A percentile compares a stretch with the other conserved stretches of the same genome.
These are phyloP conservation scores for Elsinoe australis DNA, from an alignment of 2,329 filamentous ascomycete genomes.

Conservation along the genomic window DNA sequence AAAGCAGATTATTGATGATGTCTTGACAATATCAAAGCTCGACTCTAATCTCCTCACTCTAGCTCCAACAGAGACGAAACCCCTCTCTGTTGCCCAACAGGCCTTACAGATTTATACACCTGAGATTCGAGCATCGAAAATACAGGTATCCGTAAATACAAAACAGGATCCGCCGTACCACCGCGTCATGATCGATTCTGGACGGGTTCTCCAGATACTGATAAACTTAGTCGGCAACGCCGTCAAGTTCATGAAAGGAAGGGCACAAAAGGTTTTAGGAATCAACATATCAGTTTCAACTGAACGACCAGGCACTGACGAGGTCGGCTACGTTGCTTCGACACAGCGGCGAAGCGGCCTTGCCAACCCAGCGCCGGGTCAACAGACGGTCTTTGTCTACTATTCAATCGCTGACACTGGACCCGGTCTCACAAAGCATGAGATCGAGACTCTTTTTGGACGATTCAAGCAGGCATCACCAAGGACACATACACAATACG, in stretches of 20 bases:
- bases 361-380: not conserved
- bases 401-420: constrained; percentile 29
- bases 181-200: constrained; percentile 24
- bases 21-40: constrained; percentile 40
- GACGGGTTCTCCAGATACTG: constrained; percentile 24
- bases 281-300: constrained; percentile 2
- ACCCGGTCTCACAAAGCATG: constrained; percentile 32
- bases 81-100: constrained; percentile 22
- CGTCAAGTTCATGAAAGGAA: constrained; percentile 24
- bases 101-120: constrained; percentile 30
- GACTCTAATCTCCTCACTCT: constrained; percentile 36
- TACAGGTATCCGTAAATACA: constrained; percentile 20
- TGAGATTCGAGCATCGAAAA: constrained; percentile 25
- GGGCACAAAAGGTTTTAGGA: not conserved
- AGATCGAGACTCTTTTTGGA: constrained; percentile 51
- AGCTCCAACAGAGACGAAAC: constrained; percentile 21
- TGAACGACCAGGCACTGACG: not conserved
- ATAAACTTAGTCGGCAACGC: constrained; percentile 27
- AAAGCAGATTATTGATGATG: constrained; percentile 39
- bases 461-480: constrained; percentile 62
- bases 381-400: not conserved
- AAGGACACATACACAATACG: constrained; percentile 60
- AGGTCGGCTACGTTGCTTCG: constrained; percentile 3
- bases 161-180: constrained; percentile 16
- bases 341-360: not conserved